Evolutionary conservation across 106 monocot species (phyloP).

Genomic region (Chionographis japonica): DNA sequence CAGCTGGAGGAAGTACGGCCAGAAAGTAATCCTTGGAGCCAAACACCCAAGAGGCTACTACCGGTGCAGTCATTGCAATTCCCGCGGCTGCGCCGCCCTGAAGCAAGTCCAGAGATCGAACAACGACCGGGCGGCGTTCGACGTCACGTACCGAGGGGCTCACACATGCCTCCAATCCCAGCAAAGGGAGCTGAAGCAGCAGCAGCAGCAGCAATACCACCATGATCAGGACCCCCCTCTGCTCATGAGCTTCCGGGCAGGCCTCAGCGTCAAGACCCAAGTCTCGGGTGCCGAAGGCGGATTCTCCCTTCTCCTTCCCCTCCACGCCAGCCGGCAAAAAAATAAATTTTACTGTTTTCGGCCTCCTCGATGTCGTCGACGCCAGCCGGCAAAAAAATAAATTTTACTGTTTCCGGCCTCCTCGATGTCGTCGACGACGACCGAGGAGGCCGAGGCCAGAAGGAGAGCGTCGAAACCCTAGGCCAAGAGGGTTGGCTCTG

Average conservation of each 20-base stretch:
- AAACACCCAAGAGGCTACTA: slow-evolving; percentile 60
- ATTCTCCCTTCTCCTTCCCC: slow-evolving; percentile 24
- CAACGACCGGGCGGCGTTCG: slow-evolving; percentile 27
- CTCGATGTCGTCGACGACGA: no score
- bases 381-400: no score
- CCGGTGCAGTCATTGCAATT: slow-evolving; percentile 49
- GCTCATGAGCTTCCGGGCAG: slow-evolving; percentile 18
- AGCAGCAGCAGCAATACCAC: no score
- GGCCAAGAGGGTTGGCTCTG: no score
- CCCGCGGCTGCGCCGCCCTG: slow-evolving; percentile 46
- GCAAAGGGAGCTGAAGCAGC: no score
- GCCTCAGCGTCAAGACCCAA: slow-evolving; percentile 24
- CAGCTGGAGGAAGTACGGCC: slow-evolving; percentile 70
- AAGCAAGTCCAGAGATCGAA: slow-evolving; percentile 64
- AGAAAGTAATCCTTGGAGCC: slow-evolving; percentile 54
- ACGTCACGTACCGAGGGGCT: slow-evolving; percentile 39
- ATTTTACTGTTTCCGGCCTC: no score
- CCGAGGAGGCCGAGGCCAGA: no score
- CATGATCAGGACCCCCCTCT: background rate
- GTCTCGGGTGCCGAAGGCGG: background rate
- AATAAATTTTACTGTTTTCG: no score
- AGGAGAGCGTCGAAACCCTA: no score
- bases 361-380: no score
- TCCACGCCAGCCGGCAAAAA: slow-evolving; percentile 4
- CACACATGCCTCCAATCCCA: slow-evolving; percentile 37